A percentile compares a stretch with the other conserved stretches of the same genome.
Evolutionary conservation across 768 basidiomycete species (phyloP).

Genomic region (Pseudohyphozyma bogoriensis): DNA sequence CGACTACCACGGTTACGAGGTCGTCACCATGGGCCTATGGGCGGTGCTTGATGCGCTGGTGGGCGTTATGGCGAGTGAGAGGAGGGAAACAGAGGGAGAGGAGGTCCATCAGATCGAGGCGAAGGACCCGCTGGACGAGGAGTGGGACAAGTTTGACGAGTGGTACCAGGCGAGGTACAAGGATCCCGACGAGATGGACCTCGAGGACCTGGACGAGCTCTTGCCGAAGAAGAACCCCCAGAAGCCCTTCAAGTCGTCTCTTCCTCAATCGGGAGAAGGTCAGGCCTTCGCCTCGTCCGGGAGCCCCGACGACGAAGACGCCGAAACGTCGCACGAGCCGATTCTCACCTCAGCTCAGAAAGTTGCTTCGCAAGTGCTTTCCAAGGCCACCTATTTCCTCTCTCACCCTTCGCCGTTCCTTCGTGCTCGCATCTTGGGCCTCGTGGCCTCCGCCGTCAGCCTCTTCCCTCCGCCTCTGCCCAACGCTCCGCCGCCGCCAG

Average conservation of each 20-base stretch:
- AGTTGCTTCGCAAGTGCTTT: conserved; percentile 73
- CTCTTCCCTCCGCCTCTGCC: conserved; percentile 43
- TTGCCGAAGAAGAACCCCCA: conserved; percentile 41
- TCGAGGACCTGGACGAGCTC: conserved; percentile 18
- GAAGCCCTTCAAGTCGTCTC: conserved; percentile 14
- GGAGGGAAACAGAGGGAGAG: conserved; percentile 31
- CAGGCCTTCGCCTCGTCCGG: conserved; percentile 31
- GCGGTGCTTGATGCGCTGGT: conserved; percentile 80
- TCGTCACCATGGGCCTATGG: conserved; percentile 74
- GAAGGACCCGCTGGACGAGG: conserved; percentile 24
- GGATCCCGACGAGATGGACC: conserved; percentile 34
- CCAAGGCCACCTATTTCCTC: conserved; percentile 77
- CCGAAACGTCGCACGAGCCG: conserved; percentile 39
- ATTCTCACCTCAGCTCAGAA: conserved; percentile 65
- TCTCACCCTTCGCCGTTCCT: conserved; percentile 81
- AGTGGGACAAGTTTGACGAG: conserved; percentile 44
- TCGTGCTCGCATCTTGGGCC: conserved; percentile 65
- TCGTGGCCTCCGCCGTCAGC: conserved; percentile 63
- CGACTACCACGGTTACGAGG: conserved; percentile 85
- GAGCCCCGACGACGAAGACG: conserved; percentile 35
- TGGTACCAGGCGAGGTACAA: conserved; percentile 47
- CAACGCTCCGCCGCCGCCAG: conserved; percentile 7
- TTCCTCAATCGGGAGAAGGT: conserved; percentile 42
- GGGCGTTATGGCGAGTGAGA: conserved; percentile 55
- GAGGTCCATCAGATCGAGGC: conserved; percentile 9